Percentiles rank a stretch among this genome's conserved stretches.
Conservation (phyloP, 192 early-diverging fungal genomes). For the Dissophora ornata region DNA sequence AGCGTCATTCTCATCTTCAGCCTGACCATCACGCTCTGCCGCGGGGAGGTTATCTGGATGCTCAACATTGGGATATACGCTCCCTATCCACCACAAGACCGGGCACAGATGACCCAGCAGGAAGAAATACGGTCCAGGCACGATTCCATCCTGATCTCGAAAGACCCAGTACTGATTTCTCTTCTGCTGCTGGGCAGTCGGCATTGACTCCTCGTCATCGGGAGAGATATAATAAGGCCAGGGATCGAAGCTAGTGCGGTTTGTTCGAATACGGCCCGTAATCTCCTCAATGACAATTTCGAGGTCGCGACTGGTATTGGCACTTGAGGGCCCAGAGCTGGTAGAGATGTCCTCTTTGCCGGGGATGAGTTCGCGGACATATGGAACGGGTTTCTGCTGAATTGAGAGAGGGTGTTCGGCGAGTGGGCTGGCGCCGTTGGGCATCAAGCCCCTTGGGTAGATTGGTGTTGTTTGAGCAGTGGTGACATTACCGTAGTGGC, state of each 20-base stretch:
- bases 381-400: constrained; percentile 26
- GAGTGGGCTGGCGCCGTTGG: neutral
- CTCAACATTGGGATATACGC: constrained; percentile 7
- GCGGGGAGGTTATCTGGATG: constrained; percentile 17
- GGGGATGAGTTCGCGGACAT: constrained; percentile 39
- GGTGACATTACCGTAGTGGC: neutral
- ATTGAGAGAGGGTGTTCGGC: neutral
- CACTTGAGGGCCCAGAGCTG: neutral
- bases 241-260: constrained; percentile 36
- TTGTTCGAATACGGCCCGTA: constrained; percentile 32
- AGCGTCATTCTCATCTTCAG: neutral
- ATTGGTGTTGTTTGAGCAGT: constrained; percentile 7
- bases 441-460: constrained; percentile 26
- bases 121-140: constrained; percentile 36
- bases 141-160: constrained; percentile 17
- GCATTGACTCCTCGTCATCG: constrained; percentile 26
- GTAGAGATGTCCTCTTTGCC: constrained; percentile 3
- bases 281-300: constrained; percentile 34
- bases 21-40: neutral
- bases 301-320: constrained; percentile 43
- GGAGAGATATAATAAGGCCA: constrained; percentile 14
- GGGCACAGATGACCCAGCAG: constrained; percentile 32
- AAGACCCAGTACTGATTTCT: constrained; percentile 40
- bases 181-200: constrained; percentile 2
- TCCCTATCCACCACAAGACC: constrained; percentile 41